Base-by-base conservation (phyloP, 78 protist species). In the Isochrysis galbana region DNA sequence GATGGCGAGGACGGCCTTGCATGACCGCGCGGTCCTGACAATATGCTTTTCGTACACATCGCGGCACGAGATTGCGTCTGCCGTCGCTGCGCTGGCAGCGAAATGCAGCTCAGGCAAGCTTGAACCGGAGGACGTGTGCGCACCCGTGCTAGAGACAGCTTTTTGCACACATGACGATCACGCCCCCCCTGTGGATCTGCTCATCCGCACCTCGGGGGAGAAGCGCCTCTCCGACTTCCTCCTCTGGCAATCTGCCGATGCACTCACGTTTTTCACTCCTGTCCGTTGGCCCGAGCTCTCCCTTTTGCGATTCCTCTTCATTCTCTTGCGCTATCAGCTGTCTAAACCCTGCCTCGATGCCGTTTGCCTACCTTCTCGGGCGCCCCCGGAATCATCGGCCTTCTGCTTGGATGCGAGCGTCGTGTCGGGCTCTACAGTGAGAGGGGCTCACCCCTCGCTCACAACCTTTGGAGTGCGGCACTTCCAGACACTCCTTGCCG, bases 131-230 rank as follows among this genome's bases (percentile, higher is more conserved):
- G 54, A 47, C 48, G 3, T 47, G 29, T 4, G 22, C 36, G 77
- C 5, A 21, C 77, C 47, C 47, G 44, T 0, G 82, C 23, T 25
- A 38, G 29, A 34, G 48, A 10, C 21, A 47, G 87, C 34, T 41
- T 94, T 32, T 93, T 90, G 55, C 72, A 84, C 42, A 55, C 89
- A 29, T 46, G 94, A 46, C 91, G 89, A 87, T 87, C 94, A 7
- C 38, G 47, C 36, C 95, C 91, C 92, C 2, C 93, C 55, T 38
- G 94, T 94, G 10, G 98, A 96, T 46, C 54, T 98, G 10, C 48
- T 97, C 36, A 88, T 98, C 51, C 95, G 99, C 39, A 98, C 98
- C 5, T 96, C 98, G 0, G 99, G 99, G 25, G 99, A 97, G 91
- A 90, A 87, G 41, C 95, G 99, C 1, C 89, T 98, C 38, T 94